Percentiles rank a stretch among this genome's conserved stretches.
Conservation (phyloP, 164 flowering plant genomes). For the Stephania yunnanensis region DNA sequence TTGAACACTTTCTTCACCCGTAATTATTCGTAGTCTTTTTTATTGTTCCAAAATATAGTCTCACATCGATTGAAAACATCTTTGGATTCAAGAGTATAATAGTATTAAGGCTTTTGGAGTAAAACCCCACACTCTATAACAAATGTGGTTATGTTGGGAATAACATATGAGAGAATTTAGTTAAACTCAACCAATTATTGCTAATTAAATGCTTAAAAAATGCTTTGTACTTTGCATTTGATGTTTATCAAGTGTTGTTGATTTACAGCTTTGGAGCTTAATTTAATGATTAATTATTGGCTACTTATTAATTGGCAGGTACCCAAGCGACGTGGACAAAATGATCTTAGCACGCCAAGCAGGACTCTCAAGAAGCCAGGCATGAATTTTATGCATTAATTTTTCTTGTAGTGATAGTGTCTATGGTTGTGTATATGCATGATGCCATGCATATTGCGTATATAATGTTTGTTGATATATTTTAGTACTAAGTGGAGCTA, state of each 20-base stretch:
- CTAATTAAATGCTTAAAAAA: too few relatives aligned
- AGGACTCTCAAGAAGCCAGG: conserved; percentile 98
- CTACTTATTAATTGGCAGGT: conserved; percentile 38
- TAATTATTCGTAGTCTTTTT: conserved; percentile 22
- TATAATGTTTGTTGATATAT: neutral
- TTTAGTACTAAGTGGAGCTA: neutral
- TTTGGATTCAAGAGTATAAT: too few relatives aligned
- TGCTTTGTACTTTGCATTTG: too few relatives aligned
- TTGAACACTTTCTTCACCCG: conserved; percentile 99
- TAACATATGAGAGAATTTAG: too few relatives aligned
- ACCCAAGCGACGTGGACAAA: conserved; percentile 94
- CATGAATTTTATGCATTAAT: conserved; percentile 28
- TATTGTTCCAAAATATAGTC: neutral
- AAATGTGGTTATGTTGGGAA: neutral
- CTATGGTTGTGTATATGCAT: neutral
- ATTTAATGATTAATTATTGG: neutral
- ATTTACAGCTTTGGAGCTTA: neutral
- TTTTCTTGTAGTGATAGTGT: neutral
- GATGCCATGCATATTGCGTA: neutral
- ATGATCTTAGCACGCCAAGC: conserved; percentile 94
- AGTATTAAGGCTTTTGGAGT: neutral
- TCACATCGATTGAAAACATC: neutral
- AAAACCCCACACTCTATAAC: neutral
- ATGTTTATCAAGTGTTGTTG: too few relatives aligned
- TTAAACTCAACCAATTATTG: too few relatives aligned